These are phyloP conservation scores for Penicillium sp. DNA, from an alignment of 2,329 filamentous ascomycete species.

Conservation along the genomic window DNA sequence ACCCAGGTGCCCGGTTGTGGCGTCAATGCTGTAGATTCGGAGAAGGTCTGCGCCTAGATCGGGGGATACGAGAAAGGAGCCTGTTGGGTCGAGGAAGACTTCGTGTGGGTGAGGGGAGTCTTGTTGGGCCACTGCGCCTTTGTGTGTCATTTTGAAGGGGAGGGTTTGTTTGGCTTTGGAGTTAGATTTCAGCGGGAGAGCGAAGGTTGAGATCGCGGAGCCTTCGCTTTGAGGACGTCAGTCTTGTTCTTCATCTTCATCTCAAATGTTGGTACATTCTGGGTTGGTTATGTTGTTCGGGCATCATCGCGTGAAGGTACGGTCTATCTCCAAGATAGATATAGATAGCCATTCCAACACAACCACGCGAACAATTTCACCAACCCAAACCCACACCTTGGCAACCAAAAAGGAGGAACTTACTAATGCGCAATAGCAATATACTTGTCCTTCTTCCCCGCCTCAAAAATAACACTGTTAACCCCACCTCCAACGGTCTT, in stretches of 20 bases:
- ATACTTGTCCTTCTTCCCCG: constrained; percentile 24
- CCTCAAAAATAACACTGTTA: constrained; percentile 34
- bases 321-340: background rate
- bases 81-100: constrained; percentile 65
- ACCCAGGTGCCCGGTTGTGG: constrained; percentile 43
- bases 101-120: constrained; percentile 64
- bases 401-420: constrained; percentile 7
- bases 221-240: constrained; percentile 24
- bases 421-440: constrained; percentile 43
- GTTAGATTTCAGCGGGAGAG: constrained; percentile 25
- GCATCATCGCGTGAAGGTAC: background rate
- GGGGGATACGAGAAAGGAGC: constrained; percentile 62
- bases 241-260: background rate
- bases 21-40: constrained; percentile 58
- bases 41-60: constrained; percentile 67
- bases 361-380: background rate
- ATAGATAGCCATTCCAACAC: background rate
- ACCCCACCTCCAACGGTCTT: constrained; percentile 33
- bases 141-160: constrained; percentile 38
- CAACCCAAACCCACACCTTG: background rate
- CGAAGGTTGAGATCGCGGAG: constrained; percentile 35
- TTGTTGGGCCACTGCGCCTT: constrained; percentile 51
- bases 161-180: constrained; percentile 39
- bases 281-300: background rate
- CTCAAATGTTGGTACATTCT: background rate